Conservation (phyloP, 345 rosid genomes). For the rapeseed (Brassica napus) region Da-Ae NC_063451.1:45840001-45840500, state of each 20-base stretch:
- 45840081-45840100: constrained; percentile 17
- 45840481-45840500: no score
- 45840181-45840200: constrained; percentile 1
- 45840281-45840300: background rate
- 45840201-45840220: background rate
- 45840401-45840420: no score
- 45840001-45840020: constrained; percentile 39
- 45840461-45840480: no score
- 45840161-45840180: constrained; percentile 3
- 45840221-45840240: background rate
- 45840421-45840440: no score
- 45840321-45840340: background rate
- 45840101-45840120: background rate
- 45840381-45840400: background rate
- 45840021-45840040: constrained; percentile 42
- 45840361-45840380: background rate
- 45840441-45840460: no score
- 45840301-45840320: background rate
- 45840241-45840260: background rate
- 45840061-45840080: constrained; percentile 18
- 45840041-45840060: constrained; percentile 35
- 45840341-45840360: background rate
- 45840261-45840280: background rate
- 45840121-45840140: background rate
- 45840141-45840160: constrained; percentile 11